phyloP scores from a whole-genome alignment of 139 green algal species.

The Eudorina sp. region DNA sequence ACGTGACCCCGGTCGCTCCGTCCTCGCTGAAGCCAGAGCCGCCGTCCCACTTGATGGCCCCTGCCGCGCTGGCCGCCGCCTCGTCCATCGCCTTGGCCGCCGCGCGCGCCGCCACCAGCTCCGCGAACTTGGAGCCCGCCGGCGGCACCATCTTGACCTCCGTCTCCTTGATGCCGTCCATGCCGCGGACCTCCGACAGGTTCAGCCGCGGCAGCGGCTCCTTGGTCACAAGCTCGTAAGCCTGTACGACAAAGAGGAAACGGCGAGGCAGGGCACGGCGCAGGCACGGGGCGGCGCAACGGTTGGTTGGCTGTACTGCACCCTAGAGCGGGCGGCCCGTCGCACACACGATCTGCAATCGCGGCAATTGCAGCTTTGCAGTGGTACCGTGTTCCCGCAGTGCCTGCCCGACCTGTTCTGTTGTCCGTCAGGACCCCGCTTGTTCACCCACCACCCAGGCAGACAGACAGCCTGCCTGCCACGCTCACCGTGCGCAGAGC shows the following conservation, averaged over 20 bases:
- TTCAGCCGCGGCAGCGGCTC: constrained; percentile 53
- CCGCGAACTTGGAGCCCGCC: constrained; percentile 10
- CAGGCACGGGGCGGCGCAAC: no score
- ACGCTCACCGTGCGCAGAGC: constrained; percentile 40
- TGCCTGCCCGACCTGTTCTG: no score
- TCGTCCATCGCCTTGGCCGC: neutral
- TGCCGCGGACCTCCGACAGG: constrained; percentile 68
- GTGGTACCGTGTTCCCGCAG: no score
- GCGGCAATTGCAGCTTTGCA: no score
- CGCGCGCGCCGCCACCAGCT: constrained; percentile 2
- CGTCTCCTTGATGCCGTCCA: constrained; percentile 78
- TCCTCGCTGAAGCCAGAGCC: neutral
- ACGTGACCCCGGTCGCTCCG: constrained; percentile 19
- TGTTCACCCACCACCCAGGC: no score
- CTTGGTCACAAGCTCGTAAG: constrained; percentile 60
- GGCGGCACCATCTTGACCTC: constrained; percentile 59
- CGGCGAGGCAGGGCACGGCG: no score
- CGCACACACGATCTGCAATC: no score
- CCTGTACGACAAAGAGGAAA: no score
- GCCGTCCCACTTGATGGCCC: constrained; percentile 37
- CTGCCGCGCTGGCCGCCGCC: neutral
- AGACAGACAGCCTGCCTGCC: neutral
- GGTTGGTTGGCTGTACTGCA: no score
- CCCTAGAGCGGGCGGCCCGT: no score
- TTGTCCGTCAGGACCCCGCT: no score